phyloP scores from a whole-genome alignment of 129 eudicot species.

The Solidago caesia region DNA sequence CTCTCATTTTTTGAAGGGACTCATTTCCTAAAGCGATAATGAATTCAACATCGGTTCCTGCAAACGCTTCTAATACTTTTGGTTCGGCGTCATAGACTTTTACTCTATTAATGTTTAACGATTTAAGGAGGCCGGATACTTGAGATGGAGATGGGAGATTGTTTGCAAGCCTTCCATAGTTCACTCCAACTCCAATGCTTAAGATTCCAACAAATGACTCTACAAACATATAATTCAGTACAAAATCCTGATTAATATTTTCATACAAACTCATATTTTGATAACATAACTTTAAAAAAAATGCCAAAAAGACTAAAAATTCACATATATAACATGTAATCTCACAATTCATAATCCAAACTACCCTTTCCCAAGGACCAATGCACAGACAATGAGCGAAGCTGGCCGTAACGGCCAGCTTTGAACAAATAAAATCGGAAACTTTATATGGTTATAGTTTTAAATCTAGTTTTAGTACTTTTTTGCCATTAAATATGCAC shows the following conservation, averaged over 20 bases:
- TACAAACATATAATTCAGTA: slow-evolving; percentile 27
- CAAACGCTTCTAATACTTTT: slow-evolving; percentile 64
- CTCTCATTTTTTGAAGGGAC: slow-evolving; percentile 52
- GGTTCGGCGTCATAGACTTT: slow-evolving; percentile 91
- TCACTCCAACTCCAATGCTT: slow-evolving; percentile 78
- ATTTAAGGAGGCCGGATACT: slow-evolving; percentile 54
- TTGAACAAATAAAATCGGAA: too few relatives aligned
- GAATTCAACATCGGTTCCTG: slow-evolving; percentile 60
- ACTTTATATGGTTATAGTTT: too few relatives aligned
- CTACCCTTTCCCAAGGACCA: not conserved
- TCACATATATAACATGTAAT: too few relatives aligned
- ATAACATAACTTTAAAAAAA: not conserved
- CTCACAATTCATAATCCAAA: not conserved
- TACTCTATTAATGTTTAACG: slow-evolving; percentile 69
- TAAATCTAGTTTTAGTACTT: too few relatives aligned
- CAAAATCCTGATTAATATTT: not conserved
- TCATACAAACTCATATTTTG: not conserved
- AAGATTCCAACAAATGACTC: slow-evolving; percentile 39
- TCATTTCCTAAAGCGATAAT: slow-evolving; percentile 84
- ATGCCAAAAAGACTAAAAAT: too few relatives aligned
- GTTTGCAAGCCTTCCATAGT: slow-evolving; percentile 87
- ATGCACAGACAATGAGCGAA: not conserved
- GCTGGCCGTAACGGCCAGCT: not conserved
- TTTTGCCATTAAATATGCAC: too few relatives aligned
- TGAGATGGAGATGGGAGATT: slow-evolving; percentile 77